Base-by-base conservation (phyloP, 306 rosid genomes). In the Quercus rubra region DNA sequence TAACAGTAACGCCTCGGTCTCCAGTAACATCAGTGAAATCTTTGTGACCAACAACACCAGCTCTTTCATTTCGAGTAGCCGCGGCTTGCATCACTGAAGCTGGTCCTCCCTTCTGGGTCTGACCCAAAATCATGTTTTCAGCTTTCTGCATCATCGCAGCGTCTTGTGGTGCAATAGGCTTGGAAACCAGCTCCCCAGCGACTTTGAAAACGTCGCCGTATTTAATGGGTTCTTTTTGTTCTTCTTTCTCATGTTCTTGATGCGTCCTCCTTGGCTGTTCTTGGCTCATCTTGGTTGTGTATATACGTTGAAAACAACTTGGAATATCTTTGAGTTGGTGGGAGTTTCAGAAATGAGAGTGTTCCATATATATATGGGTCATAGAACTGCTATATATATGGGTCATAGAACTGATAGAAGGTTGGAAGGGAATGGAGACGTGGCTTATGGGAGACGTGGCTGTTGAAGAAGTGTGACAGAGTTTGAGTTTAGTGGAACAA, bases 61-160 rank as follows among this genome's bases (percentile, higher is more conserved):
- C 84, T 38, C 49, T 85, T 63, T 91, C 93, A 27, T 94, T 92
- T 1, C 59, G 68, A 21, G 87, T 82, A 5, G 92, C 92, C 0
- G 92, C 95, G 2, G 98, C 46, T 62, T 89, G 97, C 97, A 91
- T 92, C 73, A 59, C 77, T 0, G 94, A 31, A 0, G 97, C 93
- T 6, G 86, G 78, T 43, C 97, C 92, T 0, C 92, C 90, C 12
- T 81, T 82, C 66, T 82, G 88, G 30, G 94, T 87, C 51, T 83
- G 74, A 0, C 99, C 97, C 4, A 92, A 70, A 55, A 87, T 89
- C 59, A 80, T 28, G 52, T 80, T 61, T 76, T 92, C 97, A 0
- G 97, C 97, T 0, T 90, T 87, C 82, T 92, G 92, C 97, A 94
- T 92, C 97, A 88, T 91, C 76, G 89, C 85, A 0, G 97, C 98